phyloP scores from a whole-genome alignment of 768 basidiomycete species.

The Leccinum pellstonianum region DNA sequence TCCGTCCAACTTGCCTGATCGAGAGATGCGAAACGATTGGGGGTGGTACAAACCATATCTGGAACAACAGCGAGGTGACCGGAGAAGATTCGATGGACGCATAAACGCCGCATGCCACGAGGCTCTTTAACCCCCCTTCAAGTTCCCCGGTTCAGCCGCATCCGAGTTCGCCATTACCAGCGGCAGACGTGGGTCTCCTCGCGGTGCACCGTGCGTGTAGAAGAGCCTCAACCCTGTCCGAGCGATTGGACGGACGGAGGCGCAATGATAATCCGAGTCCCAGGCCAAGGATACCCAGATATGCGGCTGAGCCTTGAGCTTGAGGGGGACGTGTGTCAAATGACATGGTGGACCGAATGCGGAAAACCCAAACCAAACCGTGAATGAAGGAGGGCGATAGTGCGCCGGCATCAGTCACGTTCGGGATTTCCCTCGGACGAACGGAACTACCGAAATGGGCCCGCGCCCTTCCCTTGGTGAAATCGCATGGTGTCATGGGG shows the following conservation, averaged over 20 bases:
- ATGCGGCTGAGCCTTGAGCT: background rate
- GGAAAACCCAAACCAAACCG: conserved; percentile 10
- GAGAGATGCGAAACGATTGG: no score
- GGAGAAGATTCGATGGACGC: background rate
- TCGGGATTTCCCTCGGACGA: conserved; percentile 18
- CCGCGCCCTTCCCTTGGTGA: background rate
- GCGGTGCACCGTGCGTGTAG: background rate
- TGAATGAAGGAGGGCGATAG: conserved; percentile 9
- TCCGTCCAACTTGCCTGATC: background rate
- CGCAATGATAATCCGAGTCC: background rate
- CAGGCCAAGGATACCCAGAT: background rate
- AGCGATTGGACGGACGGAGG: background rate
- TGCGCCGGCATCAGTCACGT: conserved; percentile 9
- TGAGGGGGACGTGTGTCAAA: background rate
- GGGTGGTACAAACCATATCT: background rate
- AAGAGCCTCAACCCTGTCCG: background rate
- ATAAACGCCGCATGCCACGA: background rate
- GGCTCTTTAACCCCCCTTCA: conserved; percentile 3
- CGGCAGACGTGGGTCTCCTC: background rate
- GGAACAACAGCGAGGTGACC: background rate
- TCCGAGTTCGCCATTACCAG: background rate
- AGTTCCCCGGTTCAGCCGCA: background rate
- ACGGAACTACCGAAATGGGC: background rate
- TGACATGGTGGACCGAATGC: conserved; percentile 13
- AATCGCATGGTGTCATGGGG: background rate